Evolutionary conservation across 2,329 filamentous ascomycete genomes (phyloP), one percentile per base, ranked within the genome.

Genomic region (Fusarium transvaalense): DNA sequence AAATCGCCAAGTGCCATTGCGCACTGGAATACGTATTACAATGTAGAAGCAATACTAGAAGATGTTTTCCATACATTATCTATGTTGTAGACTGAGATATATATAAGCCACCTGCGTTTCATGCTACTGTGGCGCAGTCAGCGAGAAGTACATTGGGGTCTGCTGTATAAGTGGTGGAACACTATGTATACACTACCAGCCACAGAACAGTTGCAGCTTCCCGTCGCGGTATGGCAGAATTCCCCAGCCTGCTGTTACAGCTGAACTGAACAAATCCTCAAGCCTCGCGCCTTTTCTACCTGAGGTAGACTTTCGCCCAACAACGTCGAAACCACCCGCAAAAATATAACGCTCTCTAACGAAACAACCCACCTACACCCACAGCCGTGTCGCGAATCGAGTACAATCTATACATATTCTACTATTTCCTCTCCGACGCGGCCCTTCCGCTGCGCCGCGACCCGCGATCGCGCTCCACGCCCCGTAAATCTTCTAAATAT

Each of bases 361-460:
- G n/a, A 25, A 51, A 51, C n/a, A 10, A 8, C 23, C 34, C 23
- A 51, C 25, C n/a, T 25, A 27, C 27, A 46, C 14, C 54, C 19
- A 23, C 25, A 51, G 14, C 54, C 52, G 59, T 45, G 58, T 71
- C 61, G 64, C 64, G 64, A 57, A 67, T 71, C 60, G 56, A 69
- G 45, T 42, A 29, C 23, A 61, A 50, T 50, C 42, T 57, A 57
- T 62, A 61, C 53, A 55, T 31, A 55, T 51, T 39, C 47, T 55
- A 38, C 42, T 41, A 52, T 55, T 58, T 60, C 76, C 76, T 77
- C 76, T 74, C 74, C 69, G 73, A 74, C 71, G 79, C 78, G 79
- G 78, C 79, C 77, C 76, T 75, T 75, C 72, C 72, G 78, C 72
- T 74, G 74, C 76, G 76, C 71, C 68, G 68, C 72, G 68, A 71